Conservation (phyloP, 192 early-diverging fungal genomes). For the Jimgerdemannia lactiflua region DNA sequence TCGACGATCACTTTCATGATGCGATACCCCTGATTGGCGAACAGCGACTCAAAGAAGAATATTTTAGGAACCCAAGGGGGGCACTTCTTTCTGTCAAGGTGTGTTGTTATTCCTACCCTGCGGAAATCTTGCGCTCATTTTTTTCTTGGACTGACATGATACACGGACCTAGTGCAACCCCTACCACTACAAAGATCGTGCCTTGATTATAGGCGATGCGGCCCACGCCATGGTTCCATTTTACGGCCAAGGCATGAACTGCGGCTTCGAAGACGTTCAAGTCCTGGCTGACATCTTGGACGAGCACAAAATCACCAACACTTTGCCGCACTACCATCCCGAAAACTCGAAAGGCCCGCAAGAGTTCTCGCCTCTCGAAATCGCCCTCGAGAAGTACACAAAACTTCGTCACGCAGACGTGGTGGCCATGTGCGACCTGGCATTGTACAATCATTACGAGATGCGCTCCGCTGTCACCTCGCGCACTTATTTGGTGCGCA, state of each 20-base stretch:
- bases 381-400: conserved; percentile 75
- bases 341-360: conserved; percentile 13
- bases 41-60: conserved; percentile 68
- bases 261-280: conserved; percentile 93
- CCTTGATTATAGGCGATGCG: conserved; percentile 89
- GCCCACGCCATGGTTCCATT: conserved; percentile 99
- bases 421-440: conserved; percentile 89
- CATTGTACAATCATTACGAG: conserved; percentile 92
- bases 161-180: conserved; percentile 63
- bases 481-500: conserved; percentile 71
- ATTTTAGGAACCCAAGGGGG: conserved; percentile 82
- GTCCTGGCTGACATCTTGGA: conserved; percentile 60
- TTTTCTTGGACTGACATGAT: conserved; percentile 3
- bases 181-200: conserved; percentile 76
- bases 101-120: conserved; percentile 9
- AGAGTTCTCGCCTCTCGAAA: conserved; percentile 30
- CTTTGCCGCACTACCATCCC: background rate
- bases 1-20: conserved; percentile 74
- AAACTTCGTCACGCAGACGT: conserved; percentile 67
- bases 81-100: conserved; percentile 82
- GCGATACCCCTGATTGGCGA: conserved; percentile 75
- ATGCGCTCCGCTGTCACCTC: conserved; percentile 86
- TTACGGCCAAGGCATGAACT: conserved; percentile 98
- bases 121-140: background rate
- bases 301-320: conserved; percentile 26